Base-by-base conservation (phyloP, 2,329 filamentous ascomycete species). In the Taxawa tesnikishii region DNA sequence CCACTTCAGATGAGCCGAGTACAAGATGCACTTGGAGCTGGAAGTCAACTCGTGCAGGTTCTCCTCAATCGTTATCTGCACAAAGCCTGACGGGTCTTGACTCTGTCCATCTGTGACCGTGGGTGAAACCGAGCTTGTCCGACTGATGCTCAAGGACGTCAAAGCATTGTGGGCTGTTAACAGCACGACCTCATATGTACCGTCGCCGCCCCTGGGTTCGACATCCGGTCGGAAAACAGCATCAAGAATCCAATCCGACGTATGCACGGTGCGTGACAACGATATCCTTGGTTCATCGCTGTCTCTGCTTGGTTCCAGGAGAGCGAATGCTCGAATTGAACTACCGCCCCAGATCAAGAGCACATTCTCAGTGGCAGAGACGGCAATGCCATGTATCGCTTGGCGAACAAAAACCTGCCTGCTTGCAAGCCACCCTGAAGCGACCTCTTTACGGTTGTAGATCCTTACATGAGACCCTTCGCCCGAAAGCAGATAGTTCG, bases 151-250 rank as follows among this genome's bases (percentile, higher is more conserved):
- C 8, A 23, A 23, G 19, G 19, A 26, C 34, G n/a, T 34, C 13
- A 11, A 63, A 30, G 83, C 78, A 63, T 96, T 94, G 55, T 96
- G 87, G 2, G 88, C 84, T 2, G 85, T 94, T 11, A 92, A 65
- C 8, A 90, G 55, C 11, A 74, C 73, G 11, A 33, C 35, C 9
- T 25, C 21, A 15, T 11, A 5, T n/a, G 11, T 14, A 17, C 8
- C 3, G 8, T 19, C n/a, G 7, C 5, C 18, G 14, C 9, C 14
- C 10, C 10, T 23, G 9, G 5, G 6, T 6, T 18, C 15, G 13
- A 9, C 15, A 14, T 3, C 14, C 4, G 12, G 24, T 6, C 31
- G 31, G 34, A 77, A 55, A 19, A 63, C 58, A 21, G 68, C 77
- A 50, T 83, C 73, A 44, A 88, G 70, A 40, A 92, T 75, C 83